Percentiles rank a stretch among this genome's conserved stretches.
Evolutionary conservation across 129 eudicot genomes (phyloP).

Genomic region (Ambrosia artemisiifolia): DNA sequence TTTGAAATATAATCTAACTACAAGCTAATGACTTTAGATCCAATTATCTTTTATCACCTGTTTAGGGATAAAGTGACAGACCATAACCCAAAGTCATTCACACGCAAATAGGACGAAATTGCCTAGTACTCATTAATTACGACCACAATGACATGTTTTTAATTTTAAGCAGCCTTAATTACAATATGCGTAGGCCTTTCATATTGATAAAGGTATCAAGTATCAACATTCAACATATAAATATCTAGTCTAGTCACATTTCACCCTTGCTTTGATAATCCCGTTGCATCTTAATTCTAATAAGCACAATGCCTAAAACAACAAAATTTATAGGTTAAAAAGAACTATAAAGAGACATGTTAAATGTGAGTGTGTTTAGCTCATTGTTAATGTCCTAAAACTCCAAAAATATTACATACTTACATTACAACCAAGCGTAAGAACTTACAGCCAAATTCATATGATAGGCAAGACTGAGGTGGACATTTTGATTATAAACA

Average conservation of each 20-base stretch:
- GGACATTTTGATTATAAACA: not conserved
- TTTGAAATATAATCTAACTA: not conserved
- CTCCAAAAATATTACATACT: not conserved
- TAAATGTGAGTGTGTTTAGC: not conserved
- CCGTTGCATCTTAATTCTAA: not conserved
- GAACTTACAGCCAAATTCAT: constrained; percentile 2
- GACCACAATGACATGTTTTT: not conserved
- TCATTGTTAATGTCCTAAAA: not conserved
- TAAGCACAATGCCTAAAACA: not conserved
- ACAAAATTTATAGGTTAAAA: not conserved
- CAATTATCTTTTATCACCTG: too few species aligned
- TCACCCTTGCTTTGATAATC: not conserved
- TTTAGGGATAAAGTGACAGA: not conserved
- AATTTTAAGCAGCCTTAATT: not conserved
- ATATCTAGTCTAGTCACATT: not conserved
- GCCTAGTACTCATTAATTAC: not conserved
- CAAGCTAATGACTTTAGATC: too few species aligned
- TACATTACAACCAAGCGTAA: not conserved
- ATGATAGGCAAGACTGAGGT: not conserved
- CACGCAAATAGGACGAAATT: not conserved
- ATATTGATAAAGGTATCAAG: not conserved
- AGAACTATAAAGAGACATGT: not conserved
- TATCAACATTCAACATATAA: not conserved
- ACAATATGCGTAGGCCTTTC: not conserved
- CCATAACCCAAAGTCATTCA: not conserved